Evolutionary conservation across 1,284 basidiomycete species (phyloP).

Genomic region (Boletus sp.): DNA sequence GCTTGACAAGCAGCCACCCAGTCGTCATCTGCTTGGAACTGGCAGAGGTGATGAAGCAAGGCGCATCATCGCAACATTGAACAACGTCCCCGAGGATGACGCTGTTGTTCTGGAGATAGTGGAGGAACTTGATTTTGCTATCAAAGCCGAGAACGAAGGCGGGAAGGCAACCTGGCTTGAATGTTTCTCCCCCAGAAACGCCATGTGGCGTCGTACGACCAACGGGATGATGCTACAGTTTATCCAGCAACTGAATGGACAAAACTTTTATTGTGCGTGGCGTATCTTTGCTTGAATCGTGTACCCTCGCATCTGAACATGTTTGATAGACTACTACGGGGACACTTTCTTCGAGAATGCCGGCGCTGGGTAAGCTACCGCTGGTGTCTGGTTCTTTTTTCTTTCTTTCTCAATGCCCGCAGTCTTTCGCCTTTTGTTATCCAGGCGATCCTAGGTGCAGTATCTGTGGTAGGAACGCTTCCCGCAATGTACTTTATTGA

Average conservation of each 20-base stretch:
- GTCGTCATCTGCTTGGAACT: conserved; percentile 63
- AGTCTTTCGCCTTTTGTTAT: conserved; percentile 73
- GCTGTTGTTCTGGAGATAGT: conserved; percentile 42
- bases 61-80: conserved; percentile 66
- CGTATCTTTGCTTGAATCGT: background rate
- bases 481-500: conserved; percentile 71
- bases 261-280: conserved; percentile 73
- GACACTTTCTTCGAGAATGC: conserved; percentile 84
- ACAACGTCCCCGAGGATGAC: conserved; percentile 54
- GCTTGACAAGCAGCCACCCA: conserved; percentile 27
- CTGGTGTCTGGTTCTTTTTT: background rate
- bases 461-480: conserved; percentile 67
- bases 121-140: conserved; percentile 69
- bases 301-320: background rate
- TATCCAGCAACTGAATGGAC: conserved; percentile 78
- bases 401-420: background rate
- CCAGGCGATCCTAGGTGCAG: conserved; percentile 71
- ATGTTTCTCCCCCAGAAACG: conserved; percentile 73
- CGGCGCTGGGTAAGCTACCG: conserved; percentile 54
- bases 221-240: conserved; percentile 86
- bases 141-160: conserved; percentile 72
- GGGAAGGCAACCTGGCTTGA: conserved; percentile 81
- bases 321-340: conserved; percentile 67
- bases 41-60: conserved; percentile 59
- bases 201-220: conserved; percentile 70